Evolutionary conservation across 345 rosid genomes (phyloP).

Genomic region (Iberis pinnata): DNA sequence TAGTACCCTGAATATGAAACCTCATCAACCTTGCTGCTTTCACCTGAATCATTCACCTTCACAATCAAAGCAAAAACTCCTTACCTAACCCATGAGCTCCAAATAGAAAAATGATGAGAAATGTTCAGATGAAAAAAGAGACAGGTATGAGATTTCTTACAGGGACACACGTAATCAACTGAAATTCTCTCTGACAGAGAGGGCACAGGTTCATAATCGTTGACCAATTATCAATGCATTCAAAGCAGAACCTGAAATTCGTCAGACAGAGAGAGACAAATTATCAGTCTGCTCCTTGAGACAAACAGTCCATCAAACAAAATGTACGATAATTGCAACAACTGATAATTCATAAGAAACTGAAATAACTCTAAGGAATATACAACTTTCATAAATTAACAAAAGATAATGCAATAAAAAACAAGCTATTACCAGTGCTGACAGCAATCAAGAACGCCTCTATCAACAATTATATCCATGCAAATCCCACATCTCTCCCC

Average conservation of each 20-base stretch:
- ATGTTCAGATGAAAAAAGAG: neutral
- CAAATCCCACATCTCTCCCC: slow-evolving; percentile 96
- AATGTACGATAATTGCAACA: no score
- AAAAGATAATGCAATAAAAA: neutral
- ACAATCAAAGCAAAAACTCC: slow-evolving; percentile 29
- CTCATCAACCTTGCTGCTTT: slow-evolving; percentile 66
- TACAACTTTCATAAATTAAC: neutral
- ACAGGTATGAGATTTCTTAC: slow-evolving; percentile 41
- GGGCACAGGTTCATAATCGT: slow-evolving; percentile 96
- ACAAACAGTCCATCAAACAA: neutral
- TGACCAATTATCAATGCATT: slow-evolving; percentile 97
- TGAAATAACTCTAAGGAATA: neutral
- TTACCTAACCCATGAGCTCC: slow-evolving; percentile 17
- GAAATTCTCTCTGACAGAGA: slow-evolving; percentile 95
- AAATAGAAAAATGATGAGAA: neutral
- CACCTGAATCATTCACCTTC: slow-evolving; percentile 85
- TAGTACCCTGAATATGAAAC: slow-evolving; percentile 60
- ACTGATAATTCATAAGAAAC: neutral
- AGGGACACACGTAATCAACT: slow-evolving; percentile 89
- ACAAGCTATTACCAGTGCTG: slow-evolving; percentile 63
- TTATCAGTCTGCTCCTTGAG: neutral
- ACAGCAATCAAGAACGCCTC: slow-evolving; percentile 96
- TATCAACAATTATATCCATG: slow-evolving; percentile 88
- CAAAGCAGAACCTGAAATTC: slow-evolving; percentile 83
- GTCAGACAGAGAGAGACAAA: slow-evolving; percentile 19